These are phyloP conservation scores for Boletus reticulatus DNA, from an alignment of 768 basidiomycete genomes.

Conservation along the genomic window DNA sequence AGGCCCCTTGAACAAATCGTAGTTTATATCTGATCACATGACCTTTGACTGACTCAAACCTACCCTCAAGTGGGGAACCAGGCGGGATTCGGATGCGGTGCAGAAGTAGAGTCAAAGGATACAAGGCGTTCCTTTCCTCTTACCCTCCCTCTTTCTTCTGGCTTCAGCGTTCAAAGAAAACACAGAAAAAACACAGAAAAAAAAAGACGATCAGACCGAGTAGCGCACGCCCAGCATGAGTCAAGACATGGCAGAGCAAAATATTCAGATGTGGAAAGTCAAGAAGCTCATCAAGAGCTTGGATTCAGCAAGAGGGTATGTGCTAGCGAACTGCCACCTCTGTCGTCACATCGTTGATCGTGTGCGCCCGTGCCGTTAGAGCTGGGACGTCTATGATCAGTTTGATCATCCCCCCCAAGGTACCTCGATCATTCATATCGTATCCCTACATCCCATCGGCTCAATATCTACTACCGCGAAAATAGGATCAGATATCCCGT, in stretches of 20 bases:
- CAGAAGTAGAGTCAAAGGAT: background rate
- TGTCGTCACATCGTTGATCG: slow-evolving; percentile 20
- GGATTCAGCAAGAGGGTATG: slow-evolving; percentile 66
- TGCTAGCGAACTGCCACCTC: background rate
- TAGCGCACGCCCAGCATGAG: slow-evolving; percentile 57
- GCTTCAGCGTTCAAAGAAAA: slow-evolving; percentile 11
- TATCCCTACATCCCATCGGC: background rate
- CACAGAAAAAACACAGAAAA: background rate
- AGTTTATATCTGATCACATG: slow-evolving; percentile 7
- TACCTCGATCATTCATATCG: slow-evolving; percentile 30
- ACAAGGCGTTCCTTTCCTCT: background rate
- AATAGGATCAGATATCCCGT: slow-evolving; percentile 89
- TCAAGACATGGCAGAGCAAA: slow-evolving; percentile 87
- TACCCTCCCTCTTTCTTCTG: slow-evolving; percentile 27
- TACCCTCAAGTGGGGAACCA: slow-evolving; percentile 20
- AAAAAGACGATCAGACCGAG: slow-evolving; percentile 11
- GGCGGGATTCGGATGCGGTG: slow-evolving; percentile 14
- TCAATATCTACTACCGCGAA: slow-evolving; percentile 1
- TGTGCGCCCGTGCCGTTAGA: slow-evolving; percentile 36
- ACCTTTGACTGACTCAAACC: background rate
- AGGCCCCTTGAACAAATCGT: background rate
- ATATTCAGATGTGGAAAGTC: slow-evolving; percentile 98
- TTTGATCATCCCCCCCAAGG: slow-evolving; percentile 94
- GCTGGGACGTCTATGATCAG: slow-evolving; percentile 99
- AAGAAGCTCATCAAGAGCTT: slow-evolving; percentile 99